A percentile compares a stretch with the other conserved stretches of the same genome.
Evolutionary conservation across 805 yeast species (phyloP).

Genomic region (Torulaspora microellipsoides): DNA sequence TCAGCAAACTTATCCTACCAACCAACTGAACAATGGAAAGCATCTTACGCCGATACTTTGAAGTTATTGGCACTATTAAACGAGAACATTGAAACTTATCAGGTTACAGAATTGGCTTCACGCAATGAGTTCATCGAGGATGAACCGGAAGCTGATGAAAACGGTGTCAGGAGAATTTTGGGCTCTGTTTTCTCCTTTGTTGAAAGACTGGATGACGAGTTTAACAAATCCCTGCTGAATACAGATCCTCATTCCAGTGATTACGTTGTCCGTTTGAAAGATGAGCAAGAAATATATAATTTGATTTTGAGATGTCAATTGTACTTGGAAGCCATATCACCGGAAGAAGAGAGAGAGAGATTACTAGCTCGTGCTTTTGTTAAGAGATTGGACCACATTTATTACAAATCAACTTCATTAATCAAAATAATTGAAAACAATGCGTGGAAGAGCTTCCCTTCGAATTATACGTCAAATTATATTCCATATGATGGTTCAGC

Average conservation of each 20-base stretch:
- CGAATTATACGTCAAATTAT: slow-evolving; percentile 24
- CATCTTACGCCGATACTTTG: slow-evolving; percentile 57
- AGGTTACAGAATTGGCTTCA: slow-evolving; percentile 71
- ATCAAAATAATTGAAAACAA: slow-evolving; percentile 61
- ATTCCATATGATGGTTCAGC: slow-evolving; percentile 28
- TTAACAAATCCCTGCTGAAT: slow-evolving; percentile 77
- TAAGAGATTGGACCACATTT: slow-evolving; percentile 86
- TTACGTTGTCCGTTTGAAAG: slow-evolving; percentile 83
- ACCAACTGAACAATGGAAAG: slow-evolving; percentile 78
- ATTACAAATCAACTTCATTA: slow-evolving; percentile 81
- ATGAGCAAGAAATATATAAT: slow-evolving; percentile 72
- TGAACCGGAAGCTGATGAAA: slow-evolving; percentile 57
- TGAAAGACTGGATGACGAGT: slow-evolving; percentile 94
- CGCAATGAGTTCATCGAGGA: slow-evolving; percentile 69
- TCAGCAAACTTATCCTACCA: slow-evolving; percentile 61
- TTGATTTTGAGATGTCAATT: slow-evolving; percentile 80
- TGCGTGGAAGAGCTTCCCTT: slow-evolving; percentile 61
- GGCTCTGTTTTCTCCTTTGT: slow-evolving; percentile 85
- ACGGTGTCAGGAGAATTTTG: slow-evolving; percentile 66
- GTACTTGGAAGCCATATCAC: slow-evolving; percentile 66
- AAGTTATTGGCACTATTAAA: slow-evolving; percentile 67
- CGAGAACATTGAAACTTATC: slow-evolving; percentile 49
- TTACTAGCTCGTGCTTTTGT: slow-evolving; percentile 69
- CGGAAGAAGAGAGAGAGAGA: slow-evolving; percentile 45
- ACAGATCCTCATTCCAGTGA: slow-evolving; percentile 95